phyloP scores from a whole-genome alignment of 139 green algal genomes.

The Diplosphaera chodatii region DNA sequence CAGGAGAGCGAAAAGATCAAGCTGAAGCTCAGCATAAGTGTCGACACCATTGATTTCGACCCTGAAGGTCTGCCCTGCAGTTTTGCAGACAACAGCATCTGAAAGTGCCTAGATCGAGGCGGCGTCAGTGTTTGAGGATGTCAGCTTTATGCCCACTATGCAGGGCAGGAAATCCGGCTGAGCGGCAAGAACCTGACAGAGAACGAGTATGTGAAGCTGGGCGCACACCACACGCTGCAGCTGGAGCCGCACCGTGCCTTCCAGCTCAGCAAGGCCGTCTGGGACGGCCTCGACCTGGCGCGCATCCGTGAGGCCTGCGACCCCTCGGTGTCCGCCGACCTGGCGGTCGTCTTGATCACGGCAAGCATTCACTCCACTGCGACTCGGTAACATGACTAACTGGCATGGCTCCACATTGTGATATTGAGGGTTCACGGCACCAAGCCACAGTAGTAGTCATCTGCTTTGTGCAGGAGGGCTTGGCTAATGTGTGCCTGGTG shows the following conservation, averaged over 20 bases:
- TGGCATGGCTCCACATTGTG: no score
- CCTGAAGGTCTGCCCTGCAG: no score
- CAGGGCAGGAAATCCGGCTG: slow-evolving; percentile 33
- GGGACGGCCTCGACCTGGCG: slow-evolving; percentile 82
- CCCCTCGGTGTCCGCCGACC: slow-evolving; percentile 69
- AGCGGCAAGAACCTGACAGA: slow-evolving; percentile 62
- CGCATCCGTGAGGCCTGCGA: slow-evolving; percentile 62
- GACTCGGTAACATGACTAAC: no score
- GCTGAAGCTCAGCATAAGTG: slow-evolving; percentile 70
- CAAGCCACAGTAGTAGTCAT: no score
- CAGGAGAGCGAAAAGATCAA: slow-evolving; percentile 55
- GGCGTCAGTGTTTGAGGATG: no score
- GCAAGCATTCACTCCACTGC: no score
- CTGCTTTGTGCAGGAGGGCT: slow-evolving; percentile 88
- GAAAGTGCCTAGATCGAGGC: no score
- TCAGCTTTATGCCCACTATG: no score
- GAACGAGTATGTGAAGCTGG: slow-evolving; percentile 87
- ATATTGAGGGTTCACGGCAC: no score
- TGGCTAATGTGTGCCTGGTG: slow-evolving; percentile 85
- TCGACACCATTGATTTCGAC: slow-evolving; percentile 83
- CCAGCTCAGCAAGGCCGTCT: slow-evolving; percentile 71
- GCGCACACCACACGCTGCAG: slow-evolving; percentile 92
- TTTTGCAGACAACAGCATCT: no score
- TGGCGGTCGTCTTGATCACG: slow-evolving; percentile 88
- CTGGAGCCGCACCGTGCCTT: slow-evolving; percentile 77